Evolutionary conservation across 371 early-diverging fungal species (phyloP).

Genomic region (Mucor saturninus): DNA sequence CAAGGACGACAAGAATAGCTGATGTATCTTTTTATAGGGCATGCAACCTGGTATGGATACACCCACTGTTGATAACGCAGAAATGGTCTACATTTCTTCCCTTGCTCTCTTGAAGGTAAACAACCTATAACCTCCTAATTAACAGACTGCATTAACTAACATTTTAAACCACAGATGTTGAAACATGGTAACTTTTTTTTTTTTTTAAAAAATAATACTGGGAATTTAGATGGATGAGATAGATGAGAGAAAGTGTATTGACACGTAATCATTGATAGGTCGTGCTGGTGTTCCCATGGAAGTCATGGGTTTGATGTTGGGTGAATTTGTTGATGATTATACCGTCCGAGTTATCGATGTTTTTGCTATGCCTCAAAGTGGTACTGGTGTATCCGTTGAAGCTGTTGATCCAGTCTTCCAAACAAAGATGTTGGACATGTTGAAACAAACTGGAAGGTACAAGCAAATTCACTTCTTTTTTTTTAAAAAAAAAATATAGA

Average conservation of each 20-base stretch:
- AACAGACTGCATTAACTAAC: not conserved
- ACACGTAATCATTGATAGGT: slow-evolving; percentile 53
- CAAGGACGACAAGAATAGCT: not conserved
- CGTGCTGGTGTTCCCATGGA: slow-evolving; percentile 99
- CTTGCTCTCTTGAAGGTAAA: slow-evolving; percentile 97
- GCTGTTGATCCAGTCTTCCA: slow-evolving; percentile 99
- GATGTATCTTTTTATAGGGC: slow-evolving; percentile 20
- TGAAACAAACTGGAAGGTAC: slow-evolving; percentile 98
- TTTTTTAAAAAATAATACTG: not conserved
- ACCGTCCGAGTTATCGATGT: slow-evolving; percentile 99
- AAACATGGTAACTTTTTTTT: slow-evolving; percentile 73
- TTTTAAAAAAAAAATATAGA: not conserved
- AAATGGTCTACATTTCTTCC: slow-evolving; percentile 99
- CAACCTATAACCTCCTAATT: not conserved
- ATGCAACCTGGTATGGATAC: slow-evolving; percentile 85
- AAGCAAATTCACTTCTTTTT: not conserved
- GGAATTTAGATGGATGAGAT: not conserved
- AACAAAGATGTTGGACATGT: slow-evolving; percentile 99
- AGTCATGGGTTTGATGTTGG: slow-evolving; percentile 99
- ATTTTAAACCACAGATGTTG: slow-evolving; percentile 70
- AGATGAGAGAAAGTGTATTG: not conserved
- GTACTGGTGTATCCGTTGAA: slow-evolving; percentile 99
- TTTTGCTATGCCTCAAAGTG: slow-evolving; percentile 99
- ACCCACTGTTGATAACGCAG: slow-evolving; percentile 96
- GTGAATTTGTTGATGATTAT: slow-evolving; percentile 99